phyloP scores from a whole-genome alignment of 306 rosid genomes.

The Dalbergia cochinchinensis region DNA sequence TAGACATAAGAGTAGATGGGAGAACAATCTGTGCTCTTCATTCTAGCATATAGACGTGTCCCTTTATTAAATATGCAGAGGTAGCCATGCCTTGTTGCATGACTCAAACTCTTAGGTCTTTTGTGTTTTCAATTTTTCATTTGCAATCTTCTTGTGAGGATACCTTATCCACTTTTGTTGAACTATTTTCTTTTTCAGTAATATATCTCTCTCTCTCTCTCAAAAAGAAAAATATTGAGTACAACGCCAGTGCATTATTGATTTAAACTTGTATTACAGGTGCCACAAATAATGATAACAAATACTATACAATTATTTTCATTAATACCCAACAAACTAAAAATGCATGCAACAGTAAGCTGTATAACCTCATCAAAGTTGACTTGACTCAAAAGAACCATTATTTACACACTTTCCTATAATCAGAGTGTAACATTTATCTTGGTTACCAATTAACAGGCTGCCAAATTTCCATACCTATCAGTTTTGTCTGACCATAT shows the following conservation, averaged over 20 bases:
- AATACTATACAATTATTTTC: not conserved
- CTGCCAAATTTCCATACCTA: slow-evolving; percentile 63
- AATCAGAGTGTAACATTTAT: slow-evolving; percentile 24
- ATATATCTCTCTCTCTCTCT: not conserved
- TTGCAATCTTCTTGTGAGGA: not conserved
- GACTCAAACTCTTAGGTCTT: not conserved
- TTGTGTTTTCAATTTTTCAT: not conserved
- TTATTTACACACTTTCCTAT: slow-evolving; percentile 25
- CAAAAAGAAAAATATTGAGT: not conserved
- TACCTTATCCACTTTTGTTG: not conserved
- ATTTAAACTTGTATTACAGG: slow-evolving; percentile 12
- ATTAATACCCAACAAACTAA: slow-evolving; percentile 21
- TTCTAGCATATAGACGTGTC: slow-evolving; percentile 5
- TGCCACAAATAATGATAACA: slow-evolving; percentile 9
- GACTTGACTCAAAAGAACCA: slow-evolving; percentile 40
- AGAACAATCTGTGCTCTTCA: slow-evolving; percentile 25
- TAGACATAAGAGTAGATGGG: not conserved
- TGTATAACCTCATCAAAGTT: slow-evolving; percentile 28
- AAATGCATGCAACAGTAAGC: slow-evolving; percentile 31
- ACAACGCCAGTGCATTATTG: not conserved
- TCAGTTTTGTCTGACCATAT: slow-evolving; percentile 89
- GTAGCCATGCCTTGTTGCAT: not conserved
- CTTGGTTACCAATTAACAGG: slow-evolving; percentile 22
- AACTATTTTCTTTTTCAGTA: not conserved
- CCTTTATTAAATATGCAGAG: not conserved